Base-by-base conservation (phyloP, 495 filamentous ascomycete species). In the Hypoxylon intermedium region DNA sequence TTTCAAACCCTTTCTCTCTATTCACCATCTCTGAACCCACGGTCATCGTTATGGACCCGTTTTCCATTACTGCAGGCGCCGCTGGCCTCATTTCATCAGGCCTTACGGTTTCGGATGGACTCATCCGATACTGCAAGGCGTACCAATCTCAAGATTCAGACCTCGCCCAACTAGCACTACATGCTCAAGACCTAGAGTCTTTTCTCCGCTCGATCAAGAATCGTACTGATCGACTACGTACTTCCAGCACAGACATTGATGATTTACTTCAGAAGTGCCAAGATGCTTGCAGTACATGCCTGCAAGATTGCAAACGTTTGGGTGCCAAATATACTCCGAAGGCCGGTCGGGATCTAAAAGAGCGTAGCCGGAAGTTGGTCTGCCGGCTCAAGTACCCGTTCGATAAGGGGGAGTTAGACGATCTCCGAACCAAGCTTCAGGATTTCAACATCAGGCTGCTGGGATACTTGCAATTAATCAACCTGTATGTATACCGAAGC, bases 81-180 rank as follows among this genome's bases (percentile, higher is more conserved):
- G 49, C 49, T 18, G 58, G 58, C 3, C n/a, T 60, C 19, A 48
- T 60, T 23, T 60, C 58, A 13, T 36, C 54, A 0, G 58, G 58
- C 2, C 18, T 60, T 3, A 47, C 58, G 5, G 36, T 48, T 6
- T 38, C 58, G 2, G 43, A 12, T 1, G 58, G 48, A 9, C 43
- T 60, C 36, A 19, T 60, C 18, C 24, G 31, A 15, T 60, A 48
- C 12, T 60, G 58, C 9, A 54, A 40, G 15, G 37, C 11, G 1
- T 60, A 37, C 15, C 49, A 26, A 24, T 60, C 58, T 18, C 42
- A 30, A 28, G 42, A 53, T 28, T 26, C n/a, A 2, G 42, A 60
- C 18, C 36, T 60, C 11, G 42, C 21, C 13, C 49, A 49, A 3
- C 19, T 60, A 4, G 21, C 28, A 5, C 20, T 23, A 16, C 58